These are phyloP conservation scores for Rhizoclosmatium sp. DNA, from an alignment of 192 early-diverging fungal species.

Conservation along the genomic window DNA sequence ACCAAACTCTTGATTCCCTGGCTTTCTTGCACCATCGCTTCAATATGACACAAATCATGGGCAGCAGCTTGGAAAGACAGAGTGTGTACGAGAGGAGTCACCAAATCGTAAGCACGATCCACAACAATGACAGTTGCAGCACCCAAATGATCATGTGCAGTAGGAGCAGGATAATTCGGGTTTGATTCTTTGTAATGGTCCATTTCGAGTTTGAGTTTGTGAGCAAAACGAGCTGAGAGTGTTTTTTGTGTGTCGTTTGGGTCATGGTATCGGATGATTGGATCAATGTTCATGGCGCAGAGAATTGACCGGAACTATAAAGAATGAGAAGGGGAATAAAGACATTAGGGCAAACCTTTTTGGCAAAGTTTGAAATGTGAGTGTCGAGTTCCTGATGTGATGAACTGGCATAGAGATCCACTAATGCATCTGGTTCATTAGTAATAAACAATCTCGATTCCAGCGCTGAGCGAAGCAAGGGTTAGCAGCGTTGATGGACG, in stretches of 20 bases:
- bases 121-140: slow-evolving; percentile 88
- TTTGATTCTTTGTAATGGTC: slow-evolving; percentile 76
- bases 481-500: too few species aligned
- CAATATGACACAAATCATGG: slow-evolving; percentile 63
- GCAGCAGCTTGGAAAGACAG: slow-evolving; percentile 98
- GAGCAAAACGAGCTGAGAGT: slow-evolving; percentile 16
- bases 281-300: slow-evolving; percentile 79
- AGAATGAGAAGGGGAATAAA: slow-evolving; percentile 71
- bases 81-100: slow-evolving; percentile 91
- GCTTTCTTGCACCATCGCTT: background rate
- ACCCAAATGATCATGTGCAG: slow-evolving; percentile 43
- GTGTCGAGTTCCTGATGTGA: too few species aligned
- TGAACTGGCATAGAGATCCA: slow-evolving; percentile 42
- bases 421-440: slow-evolving; percentile 70
- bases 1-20: slow-evolving; percentile 14
- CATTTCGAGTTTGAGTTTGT: slow-evolving; percentile 74
- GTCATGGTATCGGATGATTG: slow-evolving; percentile 89
- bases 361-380: slow-evolving; percentile 38
- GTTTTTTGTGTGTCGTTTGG: slow-evolving; percentile 52
- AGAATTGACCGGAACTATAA: slow-evolving; percentile 17
- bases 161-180: slow-evolving; percentile 54
- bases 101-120: slow-evolving; percentile 90
- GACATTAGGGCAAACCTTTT: slow-evolving; percentile 63
- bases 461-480: slow-evolving; percentile 45
- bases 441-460: slow-evolving; percentile 74